Percentiles rank a stretch among this genome's conserved stretches.
These are phyloP conservation scores for Plasmodium cynomolgi DNA, from an alignment of 169 alveolate genomes.

Conservation along the genomic window DNA sequence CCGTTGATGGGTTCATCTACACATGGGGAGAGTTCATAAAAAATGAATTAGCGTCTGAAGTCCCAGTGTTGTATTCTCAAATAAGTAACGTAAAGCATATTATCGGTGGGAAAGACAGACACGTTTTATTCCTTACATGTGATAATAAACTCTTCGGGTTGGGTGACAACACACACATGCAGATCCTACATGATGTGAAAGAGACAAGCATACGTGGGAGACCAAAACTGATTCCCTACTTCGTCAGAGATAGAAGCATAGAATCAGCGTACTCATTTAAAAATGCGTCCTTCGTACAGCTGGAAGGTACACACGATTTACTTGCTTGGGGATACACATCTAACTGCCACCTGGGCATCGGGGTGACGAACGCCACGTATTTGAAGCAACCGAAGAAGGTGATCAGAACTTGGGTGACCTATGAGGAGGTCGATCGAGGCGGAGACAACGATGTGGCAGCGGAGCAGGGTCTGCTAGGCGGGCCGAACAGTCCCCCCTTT, in stretches of 20 bases:
- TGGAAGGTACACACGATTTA: slow-evolving; percentile 74
- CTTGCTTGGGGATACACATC: slow-evolving; percentile 81
- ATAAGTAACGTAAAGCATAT: slow-evolving; percentile 71
- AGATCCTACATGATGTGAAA: slow-evolving; percentile 38
- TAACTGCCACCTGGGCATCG: slow-evolving; percentile 81
- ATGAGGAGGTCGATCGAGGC: slow-evolving; percentile 1
- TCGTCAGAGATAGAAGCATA: slow-evolving; percentile 58
- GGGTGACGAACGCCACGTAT: slow-evolving; percentile 68
- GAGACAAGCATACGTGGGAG: slow-evolving; percentile 18
- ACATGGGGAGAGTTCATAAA: slow-evolving; percentile 81
- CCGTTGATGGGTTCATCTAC: slow-evolving; percentile 80
- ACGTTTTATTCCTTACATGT: slow-evolving; percentile 27
- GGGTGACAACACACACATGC: slow-evolving; percentile 74
- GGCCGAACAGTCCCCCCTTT: neutral
- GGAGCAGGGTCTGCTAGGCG: neutral
- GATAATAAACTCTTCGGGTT: slow-evolving; percentile 51
- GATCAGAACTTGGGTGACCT: slow-evolving; percentile 24
- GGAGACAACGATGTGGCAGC: neutral
- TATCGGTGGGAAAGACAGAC: slow-evolving; percentile 16
- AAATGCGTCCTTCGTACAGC: slow-evolving; percentile 1
- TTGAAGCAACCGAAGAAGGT: slow-evolving; percentile 80
- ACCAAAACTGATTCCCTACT: slow-evolving; percentile 69
- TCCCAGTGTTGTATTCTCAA: slow-evolving; percentile 43
- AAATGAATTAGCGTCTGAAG: slow-evolving; percentile 25
- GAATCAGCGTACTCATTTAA: slow-evolving; percentile 12